phyloP scores from a whole-genome alignment of 1,284 basidiomycete genomes.

The Cryptococcus sp. region DNA sequence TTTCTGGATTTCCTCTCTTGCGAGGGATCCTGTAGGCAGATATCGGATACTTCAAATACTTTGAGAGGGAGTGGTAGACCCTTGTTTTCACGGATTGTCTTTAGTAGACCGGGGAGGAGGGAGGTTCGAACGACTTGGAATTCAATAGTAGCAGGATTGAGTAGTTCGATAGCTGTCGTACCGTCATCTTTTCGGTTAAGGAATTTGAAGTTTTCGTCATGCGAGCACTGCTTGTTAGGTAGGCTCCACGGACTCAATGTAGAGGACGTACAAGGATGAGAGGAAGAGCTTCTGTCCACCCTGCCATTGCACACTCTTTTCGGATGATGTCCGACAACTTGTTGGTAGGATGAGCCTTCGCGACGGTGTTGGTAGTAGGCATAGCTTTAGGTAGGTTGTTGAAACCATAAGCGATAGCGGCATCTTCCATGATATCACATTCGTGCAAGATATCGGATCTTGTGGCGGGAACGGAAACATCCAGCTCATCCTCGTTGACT shows the following conservation, averaged over 20 bases:
- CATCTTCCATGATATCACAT: slow-evolving; percentile 98
- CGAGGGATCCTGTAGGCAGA: slow-evolving; percentile 78
- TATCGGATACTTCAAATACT: slow-evolving; percentile 90
- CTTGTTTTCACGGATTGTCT: slow-evolving; percentile 94
- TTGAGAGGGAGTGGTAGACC: slow-evolving; percentile 88
- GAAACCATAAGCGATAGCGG: slow-evolving; percentile 95
- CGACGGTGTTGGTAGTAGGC: slow-evolving; percentile 93
- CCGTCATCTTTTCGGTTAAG: slow-evolving; percentile 82
- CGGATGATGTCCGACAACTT: slow-evolving; percentile 86
- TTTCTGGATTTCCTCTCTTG: slow-evolving; percentile 83
- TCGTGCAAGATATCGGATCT: slow-evolving; percentile 97
- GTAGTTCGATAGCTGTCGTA: slow-evolving; percentile 77
- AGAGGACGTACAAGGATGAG: slow-evolving; percentile 76
- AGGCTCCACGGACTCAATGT: too few relatives aligned
- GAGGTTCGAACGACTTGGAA: slow-evolving; percentile 98
- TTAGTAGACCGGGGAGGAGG: slow-evolving; percentile 89
- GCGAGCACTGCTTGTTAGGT: slow-evolving; percentile 70
- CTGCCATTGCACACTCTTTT: slow-evolving; percentile 85
- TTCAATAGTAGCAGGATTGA: slow-evolving; percentile 95
- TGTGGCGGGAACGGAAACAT: slow-evolving; percentile 78
- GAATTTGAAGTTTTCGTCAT: slow-evolving; percentile 95
- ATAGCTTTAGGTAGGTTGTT: slow-evolving; percentile 91
- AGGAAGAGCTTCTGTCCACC: slow-evolving; percentile 93
- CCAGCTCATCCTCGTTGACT: slow-evolving; percentile 56
- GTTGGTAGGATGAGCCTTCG: slow-evolving; percentile 84